Percentiles rank a stretch among this genome's conserved stretches.
Evolutionary conservation across 192 early-diverging fungal genomes (phyloP).

Genomic region (Physocladia obscura): DNA sequence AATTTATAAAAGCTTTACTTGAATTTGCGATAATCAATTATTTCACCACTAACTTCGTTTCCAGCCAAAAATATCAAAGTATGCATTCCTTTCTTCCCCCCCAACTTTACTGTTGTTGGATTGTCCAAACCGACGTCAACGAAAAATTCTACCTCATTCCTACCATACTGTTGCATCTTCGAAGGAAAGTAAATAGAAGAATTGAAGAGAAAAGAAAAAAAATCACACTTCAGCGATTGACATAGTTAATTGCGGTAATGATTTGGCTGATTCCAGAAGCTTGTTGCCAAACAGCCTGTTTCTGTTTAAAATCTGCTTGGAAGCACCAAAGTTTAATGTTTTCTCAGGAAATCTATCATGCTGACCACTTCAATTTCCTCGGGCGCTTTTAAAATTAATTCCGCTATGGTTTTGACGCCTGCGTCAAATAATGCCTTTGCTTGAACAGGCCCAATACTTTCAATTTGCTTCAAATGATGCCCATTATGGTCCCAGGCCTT

Average conservation of each 20-base stretch:
- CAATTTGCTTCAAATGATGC: constrained; percentile 56
- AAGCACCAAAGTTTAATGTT: neutral
- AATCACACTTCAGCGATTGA: constrained; percentile 33
- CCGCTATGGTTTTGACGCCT: constrained; percentile 45
- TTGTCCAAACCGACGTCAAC: constrained; percentile 31
- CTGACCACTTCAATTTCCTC: constrained; percentile 55
- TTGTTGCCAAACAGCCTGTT: constrained; percentile 67
- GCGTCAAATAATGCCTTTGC: constrained; percentile 46
- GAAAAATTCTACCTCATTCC: constrained; percentile 35
- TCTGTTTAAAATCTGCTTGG: constrained; percentile 41
- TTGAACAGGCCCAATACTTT: constrained; percentile 55
- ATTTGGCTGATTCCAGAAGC: constrained; percentile 28
- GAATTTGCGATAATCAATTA: constrained; percentile 39
- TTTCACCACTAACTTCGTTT: constrained; percentile 12
- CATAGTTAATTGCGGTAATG: constrained; percentile 34
- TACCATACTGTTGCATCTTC: constrained; percentile 22
- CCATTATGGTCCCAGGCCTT: constrained; percentile 48
- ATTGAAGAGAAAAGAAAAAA: neutral
- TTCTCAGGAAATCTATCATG: neutral
- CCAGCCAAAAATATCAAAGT: constrained; percentile 30
- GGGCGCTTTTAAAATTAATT: constrained; percentile 35
- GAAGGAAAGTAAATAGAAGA: neutral
- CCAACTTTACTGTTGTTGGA: constrained; percentile 11
- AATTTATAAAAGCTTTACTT: constrained; percentile 15
- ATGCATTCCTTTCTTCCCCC: constrained; percentile 28